Percentiles rank a stretch among this genome's conserved stretches.
Evolutionary conservation across 805 yeast species (phyloP).

Genomic region (Spathaspora passalidarum): DNA sequence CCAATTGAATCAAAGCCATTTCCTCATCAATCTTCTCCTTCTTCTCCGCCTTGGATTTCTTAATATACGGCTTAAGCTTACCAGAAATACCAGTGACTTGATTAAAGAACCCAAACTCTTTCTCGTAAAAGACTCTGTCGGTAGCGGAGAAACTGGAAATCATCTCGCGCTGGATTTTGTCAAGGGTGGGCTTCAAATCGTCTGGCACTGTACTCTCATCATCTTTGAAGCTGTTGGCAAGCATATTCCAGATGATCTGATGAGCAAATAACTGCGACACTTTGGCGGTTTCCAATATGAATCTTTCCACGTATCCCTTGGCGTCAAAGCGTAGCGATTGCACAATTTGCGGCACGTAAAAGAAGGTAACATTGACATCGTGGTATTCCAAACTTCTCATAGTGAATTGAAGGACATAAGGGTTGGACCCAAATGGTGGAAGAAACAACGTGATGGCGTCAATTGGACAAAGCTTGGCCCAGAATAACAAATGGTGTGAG

Average conservation of each 20-base stretch:
- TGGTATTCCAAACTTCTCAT: constrained; percentile 87
- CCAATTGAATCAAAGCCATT: constrained; percentile 52
- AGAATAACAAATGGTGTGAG: constrained; percentile 49
- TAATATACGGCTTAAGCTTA: constrained; percentile 89
- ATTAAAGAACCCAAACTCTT: constrained; percentile 84
- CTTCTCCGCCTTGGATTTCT: constrained; percentile 93
- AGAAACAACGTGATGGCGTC: constrained; percentile 81
- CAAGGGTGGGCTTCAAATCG: constrained; percentile 77
- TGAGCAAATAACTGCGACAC: constrained; percentile 91
- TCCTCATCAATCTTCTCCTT: constrained; percentile 95
- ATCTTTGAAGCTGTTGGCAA: constrained; percentile 87
- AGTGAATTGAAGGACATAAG: constrained; percentile 77
- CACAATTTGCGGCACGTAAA: constrained; percentile 97
- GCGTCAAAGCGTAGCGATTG: constrained; percentile 83
- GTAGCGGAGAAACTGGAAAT: constrained; percentile 53
- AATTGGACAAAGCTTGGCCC: constrained; percentile 78
- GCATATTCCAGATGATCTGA: constrained; percentile 97
- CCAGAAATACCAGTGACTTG: constrained; percentile 95
- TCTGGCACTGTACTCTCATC: constrained; percentile 84
- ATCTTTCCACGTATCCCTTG: constrained; percentile 82
- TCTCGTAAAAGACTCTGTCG: constrained; percentile 68
- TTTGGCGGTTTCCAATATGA: constrained; percentile 87
- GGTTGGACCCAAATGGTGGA: constrained; percentile 66
- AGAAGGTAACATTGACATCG: constrained; percentile 84
- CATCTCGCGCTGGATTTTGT: constrained; percentile 66